phyloP scores from a whole-genome alignment of 352 stramenopile genomes.

The Globisporangium cylindrosporum region DNA sequence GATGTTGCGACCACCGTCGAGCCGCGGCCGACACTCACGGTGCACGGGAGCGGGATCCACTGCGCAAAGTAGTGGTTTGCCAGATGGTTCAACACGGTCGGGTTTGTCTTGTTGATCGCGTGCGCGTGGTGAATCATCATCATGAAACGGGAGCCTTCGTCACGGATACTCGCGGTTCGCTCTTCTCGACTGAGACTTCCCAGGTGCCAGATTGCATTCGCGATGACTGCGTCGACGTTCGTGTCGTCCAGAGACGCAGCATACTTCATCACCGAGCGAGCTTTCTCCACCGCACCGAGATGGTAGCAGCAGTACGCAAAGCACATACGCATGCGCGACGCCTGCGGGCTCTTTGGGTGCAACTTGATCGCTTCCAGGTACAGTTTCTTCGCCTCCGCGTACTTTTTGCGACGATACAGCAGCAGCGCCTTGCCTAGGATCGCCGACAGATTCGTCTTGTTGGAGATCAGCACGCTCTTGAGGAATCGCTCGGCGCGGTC shows the following conservation, averaged over 20 bases:
- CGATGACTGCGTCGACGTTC: slow-evolving; percentile 95
- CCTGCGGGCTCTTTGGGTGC: slow-evolving; percentile 89
- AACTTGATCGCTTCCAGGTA: slow-evolving; percentile 94
- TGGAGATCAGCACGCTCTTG: slow-evolving; percentile 88
- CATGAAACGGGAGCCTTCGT: slow-evolving; percentile 90
- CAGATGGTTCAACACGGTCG: slow-evolving; percentile 95
- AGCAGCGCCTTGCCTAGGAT: slow-evolving; percentile 85
- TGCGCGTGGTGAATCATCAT: slow-evolving; percentile 91
- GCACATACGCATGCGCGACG: slow-evolving; percentile 91
- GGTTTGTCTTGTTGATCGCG: slow-evolving; percentile 85
- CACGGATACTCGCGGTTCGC: slow-evolving; percentile 68
- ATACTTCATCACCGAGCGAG: slow-evolving; percentile 82
- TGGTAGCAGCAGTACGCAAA: slow-evolving; percentile 97
- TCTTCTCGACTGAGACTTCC: slow-evolving; percentile 76
- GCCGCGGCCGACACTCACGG: slow-evolving; percentile 79
- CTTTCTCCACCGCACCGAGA: slow-evolving; percentile 89
- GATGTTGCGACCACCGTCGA: slow-evolving; percentile 83
- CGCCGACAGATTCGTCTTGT: slow-evolving; percentile 85
- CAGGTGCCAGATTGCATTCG: slow-evolving; percentile 90
- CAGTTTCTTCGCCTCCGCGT: slow-evolving; percentile 87
- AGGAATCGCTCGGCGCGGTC: slow-evolving; percentile 90
- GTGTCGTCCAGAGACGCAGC: slow-evolving; percentile 80
- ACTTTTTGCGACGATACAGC: slow-evolving; percentile 88
- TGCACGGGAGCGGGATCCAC: slow-evolving; percentile 92
- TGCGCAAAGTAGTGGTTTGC: slow-evolving; percentile 98